A percentile compares a stretch with the other conserved stretches of the same genome.
Evolutionary conservation across 78 protist species (phyloP).

Genomic region (Planoprotostelium fungivorum): DNA sequence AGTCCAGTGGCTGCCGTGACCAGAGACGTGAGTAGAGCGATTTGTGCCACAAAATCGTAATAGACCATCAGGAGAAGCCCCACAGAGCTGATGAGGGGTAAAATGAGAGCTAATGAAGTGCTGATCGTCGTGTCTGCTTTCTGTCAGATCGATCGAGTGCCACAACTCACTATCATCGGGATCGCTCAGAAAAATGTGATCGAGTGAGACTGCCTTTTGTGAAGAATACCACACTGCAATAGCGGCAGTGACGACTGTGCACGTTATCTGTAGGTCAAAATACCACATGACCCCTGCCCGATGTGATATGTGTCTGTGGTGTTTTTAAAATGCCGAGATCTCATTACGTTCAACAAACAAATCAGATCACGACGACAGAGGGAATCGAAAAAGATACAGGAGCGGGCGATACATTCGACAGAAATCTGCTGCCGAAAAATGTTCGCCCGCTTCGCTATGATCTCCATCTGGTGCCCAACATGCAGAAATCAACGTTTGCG

Average conservation of each 20-base stretch:
- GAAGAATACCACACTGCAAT: neutral
- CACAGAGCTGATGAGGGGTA: neutral
- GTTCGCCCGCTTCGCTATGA: neutral
- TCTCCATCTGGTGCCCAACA: neutral
- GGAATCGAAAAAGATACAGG: neutral
- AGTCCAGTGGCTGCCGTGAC: neutral
- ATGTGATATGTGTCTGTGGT: neutral
- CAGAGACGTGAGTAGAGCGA: neutral
- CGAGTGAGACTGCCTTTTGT: neutral
- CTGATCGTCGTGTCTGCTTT: no score
- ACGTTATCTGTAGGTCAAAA: no score
- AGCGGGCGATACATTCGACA: neutral
- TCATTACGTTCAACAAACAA: no score
- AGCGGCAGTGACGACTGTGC: neutral
- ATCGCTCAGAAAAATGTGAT: neutral
- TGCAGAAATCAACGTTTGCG: neutral
- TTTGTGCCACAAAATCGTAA: neutral
- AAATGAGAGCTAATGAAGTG: neutral
- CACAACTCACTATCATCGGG: neutral
- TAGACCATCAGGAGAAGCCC: neutral
- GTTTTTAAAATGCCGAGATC: no score
- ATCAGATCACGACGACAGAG: neutral
- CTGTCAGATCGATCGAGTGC: no score
- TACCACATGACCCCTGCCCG: no score
- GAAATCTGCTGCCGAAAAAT: neutral